These are phyloP conservation scores for Aspergillus fructus DNA, from an alignment of 2,329 filamentous ascomycete species.

Conservation along the genomic window DNA sequence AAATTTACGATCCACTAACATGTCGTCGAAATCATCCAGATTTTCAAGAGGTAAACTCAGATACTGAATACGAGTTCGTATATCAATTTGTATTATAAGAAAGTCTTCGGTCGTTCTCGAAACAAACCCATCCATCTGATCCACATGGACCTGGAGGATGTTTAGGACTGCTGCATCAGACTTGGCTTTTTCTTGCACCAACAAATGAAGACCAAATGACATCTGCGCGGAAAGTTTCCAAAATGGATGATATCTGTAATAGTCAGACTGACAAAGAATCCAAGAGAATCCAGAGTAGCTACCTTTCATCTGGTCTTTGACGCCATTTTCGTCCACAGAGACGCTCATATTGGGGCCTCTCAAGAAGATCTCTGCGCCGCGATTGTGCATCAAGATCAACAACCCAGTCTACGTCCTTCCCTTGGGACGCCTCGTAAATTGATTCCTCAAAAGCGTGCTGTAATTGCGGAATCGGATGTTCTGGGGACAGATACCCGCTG, in stretches of 20 bases:
- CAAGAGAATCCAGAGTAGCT: constrained; percentile 10
- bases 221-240: constrained; percentile 91
- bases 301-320: constrained; percentile 65
- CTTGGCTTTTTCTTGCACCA: constrained; percentile 82
- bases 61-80: constrained; percentile 75
- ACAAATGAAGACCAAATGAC: constrained; percentile 85
- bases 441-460: constrained; percentile 49
- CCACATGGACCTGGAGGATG: constrained; percentile 88
- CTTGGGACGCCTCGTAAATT: constrained; percentile 38
- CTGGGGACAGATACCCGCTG: constrained; percentile 24
- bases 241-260: constrained; percentile 71
- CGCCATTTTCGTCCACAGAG: constrained; percentile 75
- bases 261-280: constrained; percentile 7
- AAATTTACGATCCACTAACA: constrained; percentile 82
- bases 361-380: constrained; percentile 66
- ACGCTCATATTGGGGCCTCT: constrained; percentile 66
- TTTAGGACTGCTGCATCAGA: constrained; percentile 83
- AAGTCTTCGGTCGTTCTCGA: constrained; percentile 85
- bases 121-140: constrained; percentile 89
- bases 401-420: constrained; percentile 24
- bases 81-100: constrained; percentile 72
- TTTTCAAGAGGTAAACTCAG: constrained; percentile 83
- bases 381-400: constrained; percentile 40
- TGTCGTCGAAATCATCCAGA: constrained; percentile 76
- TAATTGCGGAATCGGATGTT: constrained; percentile 43